Conservation (phyloP, 2,329 filamentous ascomycete genomes). For the Leptodontidium sp. region DNA sequence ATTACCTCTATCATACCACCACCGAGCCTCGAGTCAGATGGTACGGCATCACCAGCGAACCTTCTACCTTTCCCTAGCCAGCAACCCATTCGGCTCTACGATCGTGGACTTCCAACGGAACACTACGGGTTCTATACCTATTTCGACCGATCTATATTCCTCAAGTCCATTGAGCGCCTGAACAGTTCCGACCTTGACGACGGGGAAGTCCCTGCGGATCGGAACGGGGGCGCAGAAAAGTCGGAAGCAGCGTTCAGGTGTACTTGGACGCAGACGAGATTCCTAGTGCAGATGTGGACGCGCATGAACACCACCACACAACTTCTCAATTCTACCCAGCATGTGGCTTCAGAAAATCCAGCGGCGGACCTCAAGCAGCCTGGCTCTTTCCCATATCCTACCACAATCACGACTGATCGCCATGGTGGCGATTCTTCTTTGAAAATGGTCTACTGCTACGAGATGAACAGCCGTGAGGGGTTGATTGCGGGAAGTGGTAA, state of each 20-base stretch:
- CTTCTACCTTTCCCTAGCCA: conserved; percentile 74
- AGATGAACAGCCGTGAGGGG: conserved; percentile 56
- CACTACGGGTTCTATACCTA: conserved; percentile 96
- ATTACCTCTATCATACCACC: conserved; percentile 66
- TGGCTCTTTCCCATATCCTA: conserved; percentile 69
- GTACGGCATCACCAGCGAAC: conserved; percentile 74
- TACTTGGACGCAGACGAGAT: conserved; percentile 67
- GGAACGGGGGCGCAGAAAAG: conserved; percentile 62
- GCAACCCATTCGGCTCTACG: conserved; percentile 86
- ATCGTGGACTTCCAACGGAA: conserved; percentile 80
- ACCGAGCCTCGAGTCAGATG: conserved; percentile 70
- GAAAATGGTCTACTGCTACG: conserved; percentile 64
- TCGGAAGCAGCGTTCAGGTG: conserved; percentile 63
- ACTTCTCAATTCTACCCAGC: conserved; percentile 48
- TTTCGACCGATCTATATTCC: conserved; percentile 86
- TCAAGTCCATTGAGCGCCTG: conserved; percentile 65
- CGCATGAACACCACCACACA: conserved; percentile 54
- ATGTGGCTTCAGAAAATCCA: conserved; percentile 33
- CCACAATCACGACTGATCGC: conserved; percentile 67
- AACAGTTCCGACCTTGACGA: conserved; percentile 52
- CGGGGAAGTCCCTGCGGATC: conserved; percentile 56
- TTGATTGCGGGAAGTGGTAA: conserved; percentile 55
- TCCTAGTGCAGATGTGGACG: conserved; percentile 73
- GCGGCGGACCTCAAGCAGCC: conserved; percentile 50
- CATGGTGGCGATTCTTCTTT: conserved; percentile 63